Conservation (phyloP, 306 rosid genomes). For the Betula pendula region DNA sequence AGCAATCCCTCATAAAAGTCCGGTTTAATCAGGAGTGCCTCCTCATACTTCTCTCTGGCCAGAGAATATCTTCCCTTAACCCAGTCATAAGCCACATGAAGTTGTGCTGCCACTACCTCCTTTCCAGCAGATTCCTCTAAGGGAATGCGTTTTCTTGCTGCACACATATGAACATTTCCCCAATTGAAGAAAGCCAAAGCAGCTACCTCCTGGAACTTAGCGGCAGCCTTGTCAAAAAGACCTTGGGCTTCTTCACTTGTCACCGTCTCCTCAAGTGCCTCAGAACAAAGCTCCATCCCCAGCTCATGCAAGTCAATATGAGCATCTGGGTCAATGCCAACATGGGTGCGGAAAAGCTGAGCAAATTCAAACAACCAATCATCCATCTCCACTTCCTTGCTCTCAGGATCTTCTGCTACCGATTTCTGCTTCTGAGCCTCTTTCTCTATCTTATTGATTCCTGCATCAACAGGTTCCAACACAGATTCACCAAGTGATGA, state of each 20-base stretch:
- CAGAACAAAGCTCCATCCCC: slow-evolving; percentile 98
- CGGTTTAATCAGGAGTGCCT: slow-evolving; percentile 84
- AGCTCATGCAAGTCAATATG: slow-evolving; percentile 95
- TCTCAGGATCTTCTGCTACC: slow-evolving; percentile 62
- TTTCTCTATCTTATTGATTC: slow-evolving; percentile 55
- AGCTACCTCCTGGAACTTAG: slow-evolving; percentile 98
- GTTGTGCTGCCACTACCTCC: slow-evolving; percentile 70
- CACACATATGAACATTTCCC: slow-evolving; percentile 98
- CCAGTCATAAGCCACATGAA: slow-evolving; percentile 94
- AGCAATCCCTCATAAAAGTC: slow-evolving; percentile 93
- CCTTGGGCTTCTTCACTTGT: slow-evolving; percentile 95
- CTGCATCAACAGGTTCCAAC: slow-evolving; percentile 53
- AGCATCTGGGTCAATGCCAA: slow-evolving; percentile 97
- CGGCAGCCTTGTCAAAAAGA: slow-evolving; percentile 89
- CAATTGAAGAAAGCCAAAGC: slow-evolving; percentile 95
- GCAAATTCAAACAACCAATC: slow-evolving; percentile 99
- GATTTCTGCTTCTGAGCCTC: slow-evolving; percentile 65
- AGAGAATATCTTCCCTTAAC: slow-evolving; percentile 86
- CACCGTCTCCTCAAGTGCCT: slow-evolving; percentile 95
- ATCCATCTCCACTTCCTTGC: slow-evolving; percentile 97
- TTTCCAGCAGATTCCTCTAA: slow-evolving; percentile 81
- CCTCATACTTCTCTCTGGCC: slow-evolving; percentile 88
- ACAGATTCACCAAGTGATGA: slow-evolving; percentile 69
- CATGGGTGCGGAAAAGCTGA: slow-evolving; percentile 91
- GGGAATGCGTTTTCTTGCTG: slow-evolving; percentile 93